Base-by-base conservation (phyloP, 169 alveolate genomes). In the Cryptosporidium canis region DNA sequence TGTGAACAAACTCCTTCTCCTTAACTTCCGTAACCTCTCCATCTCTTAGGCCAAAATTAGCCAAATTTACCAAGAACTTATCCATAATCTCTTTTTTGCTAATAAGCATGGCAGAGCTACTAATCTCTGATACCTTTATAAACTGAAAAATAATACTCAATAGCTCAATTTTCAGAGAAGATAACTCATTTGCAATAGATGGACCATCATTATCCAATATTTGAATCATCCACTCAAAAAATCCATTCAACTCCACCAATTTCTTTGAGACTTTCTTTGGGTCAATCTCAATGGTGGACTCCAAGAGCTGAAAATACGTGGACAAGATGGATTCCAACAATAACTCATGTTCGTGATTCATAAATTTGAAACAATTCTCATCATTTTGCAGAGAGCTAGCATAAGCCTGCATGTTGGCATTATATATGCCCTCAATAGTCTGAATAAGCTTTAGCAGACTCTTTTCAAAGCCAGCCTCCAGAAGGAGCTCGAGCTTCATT, bases 131-230 rank as follows among this genome's bases (percentile, higher is more conserved):
- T 5, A 41, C 12, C 14, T 35, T n/a, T 21, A 43, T 14, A 77
- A 58, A 43, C 51, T 77, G 87, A 77, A 77, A 41, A 14, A 77
- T 21, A 39, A 77, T 77, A 63, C 87, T 58, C 37, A 77, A 35
- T 58, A 77, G 55, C 43, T 77, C 87, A 33, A 61, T 44, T 58
- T 77, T 77, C n/a, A 33, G n/a, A 29, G 43, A 35, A 21, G 56
- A 27, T 18, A 41, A 37, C 35, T 39, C 51, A 33, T 33, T 37
- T 4, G 24, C 72, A 24, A 70, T 70, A 6, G 7, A 41, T 18
- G 5, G 14, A 5, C 58, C 44, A n/a, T 77, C 72, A 33, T 27
- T 18, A 11, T 61, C 65, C 1, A 77, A 48, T 21, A 43, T 41
- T 14, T 61, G 47, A 7, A 77, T 24, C 12, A 77, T 39, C 72